phyloP scores from a whole-genome alignment of 2,329 filamentous ascomycete species.

The Metarhizium album region DNA sequence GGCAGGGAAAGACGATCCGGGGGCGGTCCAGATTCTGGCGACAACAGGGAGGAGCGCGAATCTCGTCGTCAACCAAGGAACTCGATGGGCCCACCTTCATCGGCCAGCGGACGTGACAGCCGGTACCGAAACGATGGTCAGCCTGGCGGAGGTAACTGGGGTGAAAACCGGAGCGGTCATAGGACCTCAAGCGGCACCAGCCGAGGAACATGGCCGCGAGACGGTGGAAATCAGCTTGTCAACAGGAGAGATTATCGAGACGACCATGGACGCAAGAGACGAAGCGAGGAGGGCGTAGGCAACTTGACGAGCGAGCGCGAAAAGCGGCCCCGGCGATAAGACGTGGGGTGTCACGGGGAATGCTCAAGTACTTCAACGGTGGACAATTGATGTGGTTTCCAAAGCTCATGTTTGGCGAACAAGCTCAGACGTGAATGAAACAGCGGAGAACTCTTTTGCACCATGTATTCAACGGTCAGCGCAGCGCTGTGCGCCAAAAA shows the following conservation, averaged over 20 bases:
- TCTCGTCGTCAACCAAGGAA: slow-evolving; percentile 20
- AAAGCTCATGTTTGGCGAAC: not conserved
- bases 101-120: slow-evolving; percentile 19
- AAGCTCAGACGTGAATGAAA: not conserved
- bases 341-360: slow-evolving; percentile 8
- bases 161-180: slow-evolving; percentile 14
- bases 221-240: slow-evolving; percentile 19
- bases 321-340: slow-evolving; percentile 42
- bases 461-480: not conserved
- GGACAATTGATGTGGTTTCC: not conserved
- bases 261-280: slow-evolving; percentile 27
- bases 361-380: not conserved
- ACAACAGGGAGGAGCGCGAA: slow-evolving; percentile 23
- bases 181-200: slow-evolving; percentile 18
- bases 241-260: slow-evolving; percentile 24
- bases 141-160: slow-evolving; percentile 11
- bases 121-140: slow-evolving; percentile 20
- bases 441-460: not conserved
- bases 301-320: slow-evolving; percentile 33
- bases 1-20: slow-evolving; percentile 32
- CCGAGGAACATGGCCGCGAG: slow-evolving; percentile 25
- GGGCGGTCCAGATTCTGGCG: slow-evolving; percentile 17
- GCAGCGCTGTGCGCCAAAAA: not conserved
- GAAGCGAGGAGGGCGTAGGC: slow-evolving; percentile 38
- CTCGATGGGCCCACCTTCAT: slow-evolving; percentile 18